Conservation (phyloP, 2,329 filamentous ascomycete species). For the Aspergillus neoniger region DNA sequence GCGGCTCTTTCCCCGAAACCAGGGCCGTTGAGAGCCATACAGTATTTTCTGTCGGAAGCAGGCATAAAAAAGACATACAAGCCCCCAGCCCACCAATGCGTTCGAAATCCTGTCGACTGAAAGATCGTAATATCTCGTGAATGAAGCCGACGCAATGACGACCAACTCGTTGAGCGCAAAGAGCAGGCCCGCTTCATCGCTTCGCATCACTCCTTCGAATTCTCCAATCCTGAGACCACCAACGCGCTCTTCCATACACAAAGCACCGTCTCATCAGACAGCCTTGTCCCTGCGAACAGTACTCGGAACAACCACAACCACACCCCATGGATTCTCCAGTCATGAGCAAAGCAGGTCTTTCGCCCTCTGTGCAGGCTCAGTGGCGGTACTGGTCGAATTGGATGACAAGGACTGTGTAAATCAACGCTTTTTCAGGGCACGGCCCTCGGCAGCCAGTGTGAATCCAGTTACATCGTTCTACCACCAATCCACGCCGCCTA, state of each 20-base stretch:
- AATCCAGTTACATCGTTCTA: slow-evolving; percentile 61
- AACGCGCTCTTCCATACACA: slow-evolving; percentile 61
- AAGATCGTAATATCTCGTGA: slow-evolving; percentile 32
- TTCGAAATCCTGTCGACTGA: slow-evolving; percentile 21
- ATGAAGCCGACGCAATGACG: slow-evolving; percentile 32
- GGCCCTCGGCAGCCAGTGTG: slow-evolving; percentile 68
- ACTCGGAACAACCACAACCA: slow-evolving; percentile 84
- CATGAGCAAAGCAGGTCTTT: slow-evolving; percentile 70
- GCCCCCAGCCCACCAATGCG: slow-evolving; percentile 28
- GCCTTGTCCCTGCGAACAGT: slow-evolving; percentile 75
- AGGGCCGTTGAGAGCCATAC: not conserved
- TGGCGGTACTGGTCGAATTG: slow-evolving; percentile 85
- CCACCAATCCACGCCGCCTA: slow-evolving; percentile 57
- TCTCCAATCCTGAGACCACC: slow-evolving; percentile 68
- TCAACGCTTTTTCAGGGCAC: slow-evolving; percentile 88
- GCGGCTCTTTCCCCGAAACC: slow-evolving; percentile 11
- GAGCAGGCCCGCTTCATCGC: slow-evolving; percentile 41
- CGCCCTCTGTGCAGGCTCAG: slow-evolving; percentile 88
- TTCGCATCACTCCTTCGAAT: slow-evolving; percentile 74
- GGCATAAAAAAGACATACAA: not conserved
- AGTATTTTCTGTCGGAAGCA: slow-evolving; percentile 3
- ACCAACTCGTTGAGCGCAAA: slow-evolving; percentile 37
- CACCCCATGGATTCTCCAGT: slow-evolving; percentile 82
- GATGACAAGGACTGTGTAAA: slow-evolving; percentile 63
- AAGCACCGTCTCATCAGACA: slow-evolving; percentile 45